Percentiles rank a stretch among this genome's conserved stretches.
Conservation (phyloP, 768 basidiomycete genomes). For the Boletus rubescentipes region DNA sequence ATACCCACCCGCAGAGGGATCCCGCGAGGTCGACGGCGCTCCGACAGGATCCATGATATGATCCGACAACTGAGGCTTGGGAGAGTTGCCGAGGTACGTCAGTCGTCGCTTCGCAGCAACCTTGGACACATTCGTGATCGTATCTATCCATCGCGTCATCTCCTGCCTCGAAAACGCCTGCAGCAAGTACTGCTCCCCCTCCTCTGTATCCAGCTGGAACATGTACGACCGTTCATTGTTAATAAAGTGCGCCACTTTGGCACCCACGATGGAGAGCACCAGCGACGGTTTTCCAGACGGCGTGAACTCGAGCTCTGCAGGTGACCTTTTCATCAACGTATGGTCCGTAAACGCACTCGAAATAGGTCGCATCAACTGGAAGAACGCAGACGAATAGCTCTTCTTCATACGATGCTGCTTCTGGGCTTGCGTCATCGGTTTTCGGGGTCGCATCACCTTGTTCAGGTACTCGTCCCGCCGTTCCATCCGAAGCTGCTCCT, state of each 20-base stretch:
- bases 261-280: conserved; percentile 72
- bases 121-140: conserved; percentile 67
- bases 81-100: conserved; percentile 75
- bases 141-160: conserved; percentile 76
- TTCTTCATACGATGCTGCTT: conserved; percentile 87
- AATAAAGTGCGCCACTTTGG: conserved; percentile 65
- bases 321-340: conserved; percentile 51
- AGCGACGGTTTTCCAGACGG: conserved; percentile 73
- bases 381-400: conserved; percentile 78
- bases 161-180: conserved; percentile 72
- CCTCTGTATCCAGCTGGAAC: conserved; percentile 83
- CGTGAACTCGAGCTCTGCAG: conserved; percentile 73
- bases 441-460: conserved; percentile 62
- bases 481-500: conserved; percentile 71
- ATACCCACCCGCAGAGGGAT: conserved; percentile 70
- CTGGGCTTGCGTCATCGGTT: conserved; percentile 51
- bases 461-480: conserved; percentile 74
- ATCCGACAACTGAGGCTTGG: conserved; percentile 72
- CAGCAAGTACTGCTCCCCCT: conserved; percentile 79
- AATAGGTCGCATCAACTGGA: conserved; percentile 86
- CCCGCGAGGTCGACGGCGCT: conserved; percentile 49
- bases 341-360: conserved; percentile 82
- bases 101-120: conserved; percentile 73
- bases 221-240: conserved; percentile 82
- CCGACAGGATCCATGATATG: conserved; percentile 65